Conservation (phyloP, 768 basidiomycete species). For the Termitomyces sp. region DNA sequence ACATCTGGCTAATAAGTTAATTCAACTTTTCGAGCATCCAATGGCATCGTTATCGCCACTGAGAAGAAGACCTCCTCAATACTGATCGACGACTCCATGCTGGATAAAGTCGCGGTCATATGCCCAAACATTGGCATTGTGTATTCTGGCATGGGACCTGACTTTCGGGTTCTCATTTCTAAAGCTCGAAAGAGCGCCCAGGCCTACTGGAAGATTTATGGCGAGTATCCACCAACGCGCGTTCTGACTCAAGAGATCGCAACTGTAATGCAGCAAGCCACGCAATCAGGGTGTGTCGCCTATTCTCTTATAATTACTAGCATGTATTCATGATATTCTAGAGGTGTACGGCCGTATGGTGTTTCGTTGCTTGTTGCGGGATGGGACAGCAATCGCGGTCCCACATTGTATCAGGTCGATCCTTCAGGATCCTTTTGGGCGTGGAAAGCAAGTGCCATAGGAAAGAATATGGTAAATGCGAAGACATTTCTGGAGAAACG, state of each 20-base stretch:
- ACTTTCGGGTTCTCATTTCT: slow-evolving; percentile 91
- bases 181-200: slow-evolving; percentile 98
- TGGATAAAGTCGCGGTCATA: slow-evolving; percentile 95
- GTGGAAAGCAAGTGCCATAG: slow-evolving; percentile 99
- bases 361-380: slow-evolving; percentile 96
- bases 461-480: slow-evolving; percentile 99
- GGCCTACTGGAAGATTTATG: slow-evolving; percentile 99
- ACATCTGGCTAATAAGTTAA: slow-evolving; percentile 12
- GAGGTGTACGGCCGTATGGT: slow-evolving; percentile 98
- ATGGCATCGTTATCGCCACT: slow-evolving; percentile 98
- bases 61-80: slow-evolving; percentile 99
- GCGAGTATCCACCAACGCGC: slow-evolving; percentile 95
- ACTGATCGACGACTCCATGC: slow-evolving; percentile 95
- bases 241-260: slow-evolving; percentile 97
- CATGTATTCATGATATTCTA: slow-evolving; percentile 33
- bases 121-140: slow-evolving; percentile 99
- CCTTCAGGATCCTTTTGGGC: slow-evolving; percentile 99
- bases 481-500: slow-evolving; percentile 99
- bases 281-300: slow-evolving; percentile 85
- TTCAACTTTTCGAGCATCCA: slow-evolving; percentile 61
- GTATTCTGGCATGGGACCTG: slow-evolving; percentile 99
- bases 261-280: slow-evolving; percentile 98
- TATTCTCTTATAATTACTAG: slow-evolving; percentile 10
- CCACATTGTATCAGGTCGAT: slow-evolving; percentile 97
- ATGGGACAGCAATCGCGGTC: slow-evolving; percentile 92